A percentile compares a stretch with the other conserved stretches of the same genome.
phyloP scores from a whole-genome alignment of 106 monocot species.

The Narthecium ossifragum region DNA sequence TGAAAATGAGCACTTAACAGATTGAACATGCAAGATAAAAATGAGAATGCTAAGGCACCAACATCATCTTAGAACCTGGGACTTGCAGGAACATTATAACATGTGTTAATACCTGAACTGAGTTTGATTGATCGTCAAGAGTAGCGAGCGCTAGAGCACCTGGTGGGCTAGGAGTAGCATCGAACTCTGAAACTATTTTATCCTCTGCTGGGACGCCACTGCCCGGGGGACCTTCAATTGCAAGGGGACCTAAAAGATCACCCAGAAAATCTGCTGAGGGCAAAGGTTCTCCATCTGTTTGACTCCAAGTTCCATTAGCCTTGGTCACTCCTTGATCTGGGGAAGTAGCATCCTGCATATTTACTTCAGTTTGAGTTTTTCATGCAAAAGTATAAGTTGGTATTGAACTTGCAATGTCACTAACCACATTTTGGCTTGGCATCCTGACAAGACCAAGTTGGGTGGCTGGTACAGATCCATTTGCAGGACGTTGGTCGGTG shows the following conservation, averaged over 20 bases:
- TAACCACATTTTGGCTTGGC: slow-evolving; percentile 73
- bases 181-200: slow-evolving; percentile 25
- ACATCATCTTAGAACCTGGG: background rate
- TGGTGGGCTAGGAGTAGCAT: slow-evolving; percentile 24
- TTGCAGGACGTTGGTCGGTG: slow-evolving; percentile 66
- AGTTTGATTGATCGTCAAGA: slow-evolving; percentile 52
- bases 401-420: background rate
- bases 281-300: slow-evolving; percentile 38
- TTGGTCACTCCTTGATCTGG: slow-evolving; percentile 29
- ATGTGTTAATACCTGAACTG: slow-evolving; percentile 77
- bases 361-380: slow-evolving; percentile 9
- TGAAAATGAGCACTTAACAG: too few relatives aligned
- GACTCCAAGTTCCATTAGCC: slow-evolving; percentile 51
- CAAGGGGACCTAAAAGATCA: slow-evolving; percentile 83
- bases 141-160: slow-evolving; percentile 76
- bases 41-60: too few relatives aligned
- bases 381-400: background rate
- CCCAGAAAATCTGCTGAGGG: slow-evolving; percentile 74
- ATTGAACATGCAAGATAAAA: too few relatives aligned
- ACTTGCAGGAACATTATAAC: background rate
- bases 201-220: slow-evolving; percentile 30
- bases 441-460: slow-evolving; percentile 64
- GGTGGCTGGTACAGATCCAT: slow-evolving; percentile 51
- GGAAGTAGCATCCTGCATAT: slow-evolving; percentile 51
- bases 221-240: slow-evolving; percentile 78